These are phyloP conservation scores for Colletotrichum godetiae DNA, from an alignment of 2,329 filamentous ascomycete genomes.

Conservation along the genomic window DNA sequence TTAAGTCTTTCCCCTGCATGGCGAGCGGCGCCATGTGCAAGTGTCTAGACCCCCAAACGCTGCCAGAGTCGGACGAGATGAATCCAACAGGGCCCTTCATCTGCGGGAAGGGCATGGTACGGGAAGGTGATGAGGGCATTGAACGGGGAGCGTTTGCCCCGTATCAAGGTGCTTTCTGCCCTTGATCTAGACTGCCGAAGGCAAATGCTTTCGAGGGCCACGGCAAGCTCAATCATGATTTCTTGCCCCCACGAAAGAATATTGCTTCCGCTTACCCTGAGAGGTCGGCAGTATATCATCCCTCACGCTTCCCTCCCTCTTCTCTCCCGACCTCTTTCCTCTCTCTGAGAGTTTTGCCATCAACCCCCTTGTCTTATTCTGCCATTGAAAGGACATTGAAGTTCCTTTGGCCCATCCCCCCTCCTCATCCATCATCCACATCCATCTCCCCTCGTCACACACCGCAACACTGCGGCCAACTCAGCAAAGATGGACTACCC, in stretches of 20 bases:
- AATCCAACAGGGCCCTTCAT: background rate
- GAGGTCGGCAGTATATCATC: background rate
- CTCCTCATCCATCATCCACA: background rate
- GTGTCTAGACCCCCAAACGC: background rate
- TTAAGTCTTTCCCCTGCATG: background rate
- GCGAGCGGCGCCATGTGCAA: background rate
- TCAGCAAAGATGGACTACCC: background rate
- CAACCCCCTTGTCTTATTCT: background rate
- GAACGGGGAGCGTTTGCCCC: background rate
- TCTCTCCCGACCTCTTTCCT: background rate
- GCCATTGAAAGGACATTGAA: background rate
- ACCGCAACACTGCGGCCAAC: background rate
- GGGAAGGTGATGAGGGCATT: background rate
- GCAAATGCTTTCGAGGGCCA: background rate
- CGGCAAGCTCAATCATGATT: background rate
- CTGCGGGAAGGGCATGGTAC: background rate
- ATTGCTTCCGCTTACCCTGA: background rate
- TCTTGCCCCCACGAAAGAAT: background rate
- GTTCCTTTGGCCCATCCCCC: background rate
- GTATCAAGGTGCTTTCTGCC: background rate
- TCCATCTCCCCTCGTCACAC: background rate
- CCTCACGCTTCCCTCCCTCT: background rate
- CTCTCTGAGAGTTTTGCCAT: background rate
- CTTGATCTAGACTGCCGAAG: background rate
- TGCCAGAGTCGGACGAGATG: background rate